These are phyloP conservation scores for Candida frijolesensis DNA, from an alignment of 1,139 yeast species.

Conservation along the genomic window DNA sequence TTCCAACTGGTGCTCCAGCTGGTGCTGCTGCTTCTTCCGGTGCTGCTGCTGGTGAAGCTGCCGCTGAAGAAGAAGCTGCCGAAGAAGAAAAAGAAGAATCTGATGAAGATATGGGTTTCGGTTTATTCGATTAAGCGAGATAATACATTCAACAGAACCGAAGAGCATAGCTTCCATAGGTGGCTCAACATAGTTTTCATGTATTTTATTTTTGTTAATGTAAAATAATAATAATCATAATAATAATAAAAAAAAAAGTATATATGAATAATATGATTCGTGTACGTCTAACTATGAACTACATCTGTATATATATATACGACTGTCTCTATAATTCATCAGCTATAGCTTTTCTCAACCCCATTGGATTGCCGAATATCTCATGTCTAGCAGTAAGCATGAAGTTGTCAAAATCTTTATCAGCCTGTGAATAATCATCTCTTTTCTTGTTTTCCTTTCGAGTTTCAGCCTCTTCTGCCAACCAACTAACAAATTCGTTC, in stretches of 20 bases:
- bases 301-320: no score
- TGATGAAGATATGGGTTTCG: constrained; percentile 55
- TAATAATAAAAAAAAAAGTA: not conserved
- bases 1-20: constrained; percentile 97
- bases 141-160: not conserved
- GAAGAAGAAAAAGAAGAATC: constrained; percentile 63
- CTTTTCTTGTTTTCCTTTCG: constrained; percentile 35
- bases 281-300: not conserved
- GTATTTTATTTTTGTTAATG: constrained; percentile 4
- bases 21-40: constrained; percentile 71
- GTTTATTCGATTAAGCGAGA: constrained; percentile 50
- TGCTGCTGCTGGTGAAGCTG: constrained; percentile 69
- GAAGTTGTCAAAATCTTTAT: constrained; percentile 42
- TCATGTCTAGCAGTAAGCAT: constrained; percentile 64
- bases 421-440: constrained; percentile 30
- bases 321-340: constrained; percentile 49
- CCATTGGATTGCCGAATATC: constrained; percentile 81
- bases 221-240: constrained; percentile 1
- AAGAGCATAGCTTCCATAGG: not conserved
- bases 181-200: not conserved
- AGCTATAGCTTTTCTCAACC: constrained; percentile 55
- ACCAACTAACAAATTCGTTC: constrained; percentile 59
- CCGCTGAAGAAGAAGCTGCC: constrained; percentile 68
- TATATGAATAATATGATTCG: not conserved
- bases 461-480: constrained; percentile 51